Evolutionary conservation across 139 green algal genomes (phyloP).

Genomic region (Chlamydomonas sp.): DNA sequence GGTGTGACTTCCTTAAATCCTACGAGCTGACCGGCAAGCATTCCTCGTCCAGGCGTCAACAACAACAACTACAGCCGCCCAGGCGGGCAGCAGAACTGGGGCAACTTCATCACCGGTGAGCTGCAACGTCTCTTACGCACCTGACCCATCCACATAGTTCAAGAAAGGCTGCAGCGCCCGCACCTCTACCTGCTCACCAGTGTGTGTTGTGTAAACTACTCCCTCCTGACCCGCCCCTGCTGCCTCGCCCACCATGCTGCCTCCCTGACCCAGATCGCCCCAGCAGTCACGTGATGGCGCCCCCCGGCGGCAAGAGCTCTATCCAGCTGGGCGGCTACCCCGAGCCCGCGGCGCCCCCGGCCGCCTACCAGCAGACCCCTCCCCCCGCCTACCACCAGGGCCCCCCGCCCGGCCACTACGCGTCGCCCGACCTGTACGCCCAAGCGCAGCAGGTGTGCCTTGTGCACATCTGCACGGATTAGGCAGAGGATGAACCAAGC

Average conservation of each 20-base stretch:
- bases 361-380: no score
- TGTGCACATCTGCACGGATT: no score
- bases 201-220: background rate
- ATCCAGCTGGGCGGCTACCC: constrained; percentile 74
- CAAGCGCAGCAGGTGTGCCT: no score
- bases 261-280: constrained; percentile 75
- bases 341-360: background rate
- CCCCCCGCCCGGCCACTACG: no score
- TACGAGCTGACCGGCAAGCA: no score
- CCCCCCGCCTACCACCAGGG: no score
- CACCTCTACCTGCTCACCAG: background rate
- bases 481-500: no score
- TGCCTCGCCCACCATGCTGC: background rate
- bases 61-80: constrained; percentile 39
- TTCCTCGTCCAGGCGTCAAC: background rate
- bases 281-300: constrained; percentile 82
- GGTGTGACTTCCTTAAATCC: no score
- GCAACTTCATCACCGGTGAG: constrained; percentile 5
- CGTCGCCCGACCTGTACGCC: no score
- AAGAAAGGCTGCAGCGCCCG: background rate
- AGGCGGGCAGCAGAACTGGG: constrained; percentile 34
- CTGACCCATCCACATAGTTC: background rate
- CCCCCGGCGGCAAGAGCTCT: constrained; percentile 76
- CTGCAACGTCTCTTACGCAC: background rate
- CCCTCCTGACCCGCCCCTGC: background rate